Percentiles rank a stretch among this genome's conserved stretches.
Evolutionary conservation across 169 alveolate genomes (phyloP).

Genomic region (Eimeria sp.): DNA sequence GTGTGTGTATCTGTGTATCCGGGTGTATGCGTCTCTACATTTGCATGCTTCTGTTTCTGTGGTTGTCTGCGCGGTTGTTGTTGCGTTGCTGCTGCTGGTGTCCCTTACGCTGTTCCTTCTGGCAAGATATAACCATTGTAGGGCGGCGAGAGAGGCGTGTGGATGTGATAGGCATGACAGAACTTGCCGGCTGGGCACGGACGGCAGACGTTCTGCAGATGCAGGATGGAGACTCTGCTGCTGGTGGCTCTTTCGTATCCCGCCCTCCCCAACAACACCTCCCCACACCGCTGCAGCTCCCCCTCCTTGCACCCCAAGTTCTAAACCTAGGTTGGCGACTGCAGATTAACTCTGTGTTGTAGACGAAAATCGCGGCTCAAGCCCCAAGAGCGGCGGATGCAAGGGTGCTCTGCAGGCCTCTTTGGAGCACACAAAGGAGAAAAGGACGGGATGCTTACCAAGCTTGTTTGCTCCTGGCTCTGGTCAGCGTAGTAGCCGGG

Average conservation of each 20-base stretch:
- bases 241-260: neutral
- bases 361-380: neutral
- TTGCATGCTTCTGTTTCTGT: neutral
- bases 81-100: neutral
- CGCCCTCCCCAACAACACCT: neutral
- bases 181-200: slow-evolving; percentile 5
- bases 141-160: neutral
- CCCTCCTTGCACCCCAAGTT: neutral
- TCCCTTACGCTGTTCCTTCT: slow-evolving; percentile 44
- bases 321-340: neutral
- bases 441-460: neutral
- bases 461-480: neutral
- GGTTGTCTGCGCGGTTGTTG: neutral
- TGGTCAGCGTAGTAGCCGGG: slow-evolving; percentile 2
- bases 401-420: neutral
- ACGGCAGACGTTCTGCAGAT: neutral
- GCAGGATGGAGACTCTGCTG: neutral
- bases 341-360: no score
- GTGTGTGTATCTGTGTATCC: no score
- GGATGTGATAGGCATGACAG: slow-evolving; percentile 35
- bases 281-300: neutral
- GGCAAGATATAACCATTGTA: neutral
- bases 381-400: neutral
- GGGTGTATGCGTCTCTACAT: neutral
- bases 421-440: neutral